Base-by-base conservation (phyloP, 2,329 filamentous ascomycete genomes). In the Aspergillus amoenus region DNA sequence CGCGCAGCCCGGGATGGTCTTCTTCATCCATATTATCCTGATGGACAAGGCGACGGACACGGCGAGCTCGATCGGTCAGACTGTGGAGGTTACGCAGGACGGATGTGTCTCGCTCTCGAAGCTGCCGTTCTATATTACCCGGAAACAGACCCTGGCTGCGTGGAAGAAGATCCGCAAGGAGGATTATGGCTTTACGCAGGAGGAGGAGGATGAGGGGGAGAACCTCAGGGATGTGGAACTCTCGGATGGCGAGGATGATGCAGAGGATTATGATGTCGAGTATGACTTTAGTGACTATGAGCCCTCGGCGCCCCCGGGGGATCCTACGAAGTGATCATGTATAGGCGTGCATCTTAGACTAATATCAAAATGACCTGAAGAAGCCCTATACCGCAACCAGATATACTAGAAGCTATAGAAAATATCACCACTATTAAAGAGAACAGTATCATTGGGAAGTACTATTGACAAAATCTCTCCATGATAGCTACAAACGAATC, bases 41-140 rank as follows among this genome's bases (percentile, higher is more conserved):
- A 72, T 72, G 69, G 69, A 72, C 44, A 71, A 66, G 58, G 68
- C 63, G 11, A 72, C 69, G 17, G 68, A 72, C 57, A 72, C 69
- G 15, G 70, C 67, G 15, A 72, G 68, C 44, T 72, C 69, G 4
- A 59, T 72, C 40, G 70, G 70, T 4, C 69, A 73, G 51, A 64
- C 58, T 2, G 60, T 64, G 13, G 62, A 64, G 22, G 70, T 72
- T 7, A 73, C 70, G 2, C 17, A 70, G 39, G 60, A 67, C 44
- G 70, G 69, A 15, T 72, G 70, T 56, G 58, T 68, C 41, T 51
- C 70, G 21, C 50, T 73, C 40, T 73, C 70, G 39, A 73, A 71
- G 59, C 60, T 73, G 45, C 68, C 70, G 12, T 71, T 71, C 58
- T 65, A 61, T 54, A 61, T 73, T 22, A 72, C 70, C 9, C 63